Evolutionary conservation across 2,329 filamentous ascomycete species (phyloP).

Genomic region (Trichoderma semiorbis): DNA sequence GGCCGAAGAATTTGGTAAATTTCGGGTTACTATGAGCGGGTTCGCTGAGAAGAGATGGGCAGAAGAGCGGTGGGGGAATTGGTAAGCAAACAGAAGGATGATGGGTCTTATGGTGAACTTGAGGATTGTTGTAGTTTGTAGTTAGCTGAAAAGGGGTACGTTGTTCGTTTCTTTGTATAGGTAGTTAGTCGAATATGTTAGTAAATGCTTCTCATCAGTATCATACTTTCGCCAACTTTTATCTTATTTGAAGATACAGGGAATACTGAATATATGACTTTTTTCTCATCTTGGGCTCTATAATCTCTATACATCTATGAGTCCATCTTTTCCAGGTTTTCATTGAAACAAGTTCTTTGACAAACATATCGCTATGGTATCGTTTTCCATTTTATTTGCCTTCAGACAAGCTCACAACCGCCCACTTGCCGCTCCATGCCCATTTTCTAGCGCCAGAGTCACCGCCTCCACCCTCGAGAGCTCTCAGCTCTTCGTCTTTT

Average conservation of each 20-base stretch:
- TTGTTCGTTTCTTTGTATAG: background rate
- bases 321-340: background rate
- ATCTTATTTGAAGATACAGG: background rate
- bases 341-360: background rate
- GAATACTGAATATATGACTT: background rate
- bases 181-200: background rate
- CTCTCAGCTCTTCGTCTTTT: conserved; percentile 75
- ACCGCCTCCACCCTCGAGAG: conserved; percentile 65
- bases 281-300: background rate
- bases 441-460: conserved; percentile 72
- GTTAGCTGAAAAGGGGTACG: background rate
- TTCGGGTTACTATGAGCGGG: background rate
- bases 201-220: background rate
- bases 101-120: background rate
- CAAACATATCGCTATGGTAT: background rate
- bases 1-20: background rate
- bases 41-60: background rate
- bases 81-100: background rate
- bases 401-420: conserved; percentile 64
- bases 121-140: background rate
- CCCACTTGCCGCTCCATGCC: conserved; percentile 97
- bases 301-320: conserved; percentile 7
- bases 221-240: background rate
- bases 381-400: conserved; percentile 30
- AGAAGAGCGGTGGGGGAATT: background rate